A percentile compares a stretch with the other conserved stretches of the same genome.
These are phyloP conservation scores for Acanthamoeba healyi DNA, from an alignment of 208 protist genomes.

Conservation along the genomic window DNA sequence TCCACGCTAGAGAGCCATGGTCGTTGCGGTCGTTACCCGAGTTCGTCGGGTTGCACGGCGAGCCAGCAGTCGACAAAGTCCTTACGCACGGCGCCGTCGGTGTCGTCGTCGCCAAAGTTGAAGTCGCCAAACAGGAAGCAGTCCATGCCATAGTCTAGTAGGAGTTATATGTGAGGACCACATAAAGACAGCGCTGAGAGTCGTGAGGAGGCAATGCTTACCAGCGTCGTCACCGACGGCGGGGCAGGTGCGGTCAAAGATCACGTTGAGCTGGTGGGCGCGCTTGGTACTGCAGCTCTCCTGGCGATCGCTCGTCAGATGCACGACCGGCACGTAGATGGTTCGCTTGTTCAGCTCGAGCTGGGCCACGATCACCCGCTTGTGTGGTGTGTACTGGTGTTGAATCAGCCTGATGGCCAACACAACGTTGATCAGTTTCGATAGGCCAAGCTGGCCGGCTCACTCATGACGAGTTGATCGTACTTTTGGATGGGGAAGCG, in stretches of 20 bases:
- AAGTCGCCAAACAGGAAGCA: constrained; percentile 73
- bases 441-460: not conserved
- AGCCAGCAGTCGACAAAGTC: constrained; percentile 72
- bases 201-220: not conserved
- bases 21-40: not conserved
- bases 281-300: constrained; percentile 49
- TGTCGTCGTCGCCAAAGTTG: constrained; percentile 75
- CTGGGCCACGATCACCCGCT: constrained; percentile 70
- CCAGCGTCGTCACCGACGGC: not conserved
- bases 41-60: constrained; percentile 40
- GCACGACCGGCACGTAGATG: constrained; percentile 64
- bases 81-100: constrained; percentile 19
- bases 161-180: too few relatives aligned
- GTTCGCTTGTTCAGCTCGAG: constrained; percentile 41
- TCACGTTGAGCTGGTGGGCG: constrained; percentile 64
- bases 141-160: constrained; percentile 68
- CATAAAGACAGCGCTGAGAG: too few relatives aligned
- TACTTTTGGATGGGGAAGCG: constrained; percentile 64
- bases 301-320: constrained; percentile 71
- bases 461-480: not conserved
- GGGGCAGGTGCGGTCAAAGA: constrained; percentile 59
- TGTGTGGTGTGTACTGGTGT: constrained; percentile 59
- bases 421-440: not conserved
- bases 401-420: constrained; percentile 25
- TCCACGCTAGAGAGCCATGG: too few relatives aligned